These are phyloP conservation scores for Thelephora terrestris DNA, from an alignment of 1,284 basidiomycete genomes.

Conservation along the genomic window DNA sequence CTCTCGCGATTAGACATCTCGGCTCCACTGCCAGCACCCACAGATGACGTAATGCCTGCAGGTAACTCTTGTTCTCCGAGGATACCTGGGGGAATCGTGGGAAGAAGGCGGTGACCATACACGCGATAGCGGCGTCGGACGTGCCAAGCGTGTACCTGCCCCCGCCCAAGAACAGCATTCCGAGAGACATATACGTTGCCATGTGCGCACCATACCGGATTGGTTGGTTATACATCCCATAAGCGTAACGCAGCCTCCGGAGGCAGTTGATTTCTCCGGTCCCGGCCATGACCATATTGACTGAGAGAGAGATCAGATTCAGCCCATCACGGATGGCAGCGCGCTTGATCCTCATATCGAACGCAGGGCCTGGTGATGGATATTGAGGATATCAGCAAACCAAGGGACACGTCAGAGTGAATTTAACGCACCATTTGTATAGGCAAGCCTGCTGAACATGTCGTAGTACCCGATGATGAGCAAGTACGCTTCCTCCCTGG, in stretches of 20 bases:
- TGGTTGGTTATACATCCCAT: slow-evolving; percentile 79
- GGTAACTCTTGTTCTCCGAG: slow-evolving; percentile 83
- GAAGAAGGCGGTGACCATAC: slow-evolving; percentile 85
- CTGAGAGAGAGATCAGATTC: slow-evolving; percentile 76
- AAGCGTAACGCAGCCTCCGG: slow-evolving; percentile 81
- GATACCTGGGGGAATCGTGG: slow-evolving; percentile 75
- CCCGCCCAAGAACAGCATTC: slow-evolving; percentile 88
- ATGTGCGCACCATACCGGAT: slow-evolving; percentile 87
- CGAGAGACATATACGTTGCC: slow-evolving; percentile 86
- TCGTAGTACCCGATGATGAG: slow-evolving; percentile 79
- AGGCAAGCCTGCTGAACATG: slow-evolving; percentile 59
- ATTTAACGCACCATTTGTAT: slow-evolving; percentile 43
- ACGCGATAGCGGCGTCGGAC: slow-evolving; percentile 86
- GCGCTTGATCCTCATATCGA: slow-evolving; percentile 79
- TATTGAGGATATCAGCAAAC: slow-evolving; percentile 3
- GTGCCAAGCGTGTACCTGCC: slow-evolving; percentile 90
- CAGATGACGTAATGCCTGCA: slow-evolving; percentile 90
- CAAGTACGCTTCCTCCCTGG: slow-evolving; percentile 76
- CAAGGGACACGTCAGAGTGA: neutral
- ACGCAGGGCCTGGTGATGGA: slow-evolving; percentile 48
- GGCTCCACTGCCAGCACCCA: slow-evolving; percentile 97
- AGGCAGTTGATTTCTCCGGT: slow-evolving; percentile 91
- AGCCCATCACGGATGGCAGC: slow-evolving; percentile 83
- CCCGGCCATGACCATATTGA: slow-evolving; percentile 92
- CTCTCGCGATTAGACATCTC: slow-evolving; percentile 81